Percentiles rank a stretch among this genome's conserved stretches.
These are phyloP conservation scores for Hemisphaericaspora xylofermentans DNA, from an alignment of 1,139 yeast genomes.

Conservation along the genomic window DNA sequence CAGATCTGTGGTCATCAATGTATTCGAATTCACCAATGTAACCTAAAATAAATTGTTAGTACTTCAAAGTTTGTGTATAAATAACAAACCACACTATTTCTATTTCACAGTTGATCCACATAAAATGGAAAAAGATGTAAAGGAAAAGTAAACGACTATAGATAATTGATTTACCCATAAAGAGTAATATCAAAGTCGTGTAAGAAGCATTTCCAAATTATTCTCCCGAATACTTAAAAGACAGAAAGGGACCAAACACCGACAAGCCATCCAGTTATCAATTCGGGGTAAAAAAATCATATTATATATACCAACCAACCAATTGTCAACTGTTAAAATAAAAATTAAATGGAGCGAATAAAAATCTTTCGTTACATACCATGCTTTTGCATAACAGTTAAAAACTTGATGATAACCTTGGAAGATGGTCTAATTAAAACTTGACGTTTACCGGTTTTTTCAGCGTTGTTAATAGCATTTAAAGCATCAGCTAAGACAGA, in stretches of 20 bases:
- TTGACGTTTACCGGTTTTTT: conserved; percentile 99
- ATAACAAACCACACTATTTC: background rate
- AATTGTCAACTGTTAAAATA: too few species aligned
- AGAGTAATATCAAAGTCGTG: conserved; percentile 52
- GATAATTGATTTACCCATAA: conserved; percentile 22
- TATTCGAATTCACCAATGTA: conserved; percentile 99
- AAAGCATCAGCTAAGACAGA: conserved; percentile 99
- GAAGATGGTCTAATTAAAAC: conserved; percentile 98
- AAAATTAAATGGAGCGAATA: too few species aligned
- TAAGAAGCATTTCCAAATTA: conserved; percentile 74
- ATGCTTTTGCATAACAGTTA: conserved; percentile 97
- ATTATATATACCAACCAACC: background rate
- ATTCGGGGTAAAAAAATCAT: conserved; percentile 54
- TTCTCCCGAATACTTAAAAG: conserved; percentile 96
- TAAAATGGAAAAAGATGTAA: conserved; percentile 40
- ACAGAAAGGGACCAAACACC: conserved; percentile 90
- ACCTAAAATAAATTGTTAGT: conserved; percentile 30
- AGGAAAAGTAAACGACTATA: conserved; percentile 72
- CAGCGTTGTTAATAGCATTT: conserved; percentile 98
- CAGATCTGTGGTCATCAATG: conserved; percentile 99
- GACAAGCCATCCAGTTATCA: conserved; percentile 98
- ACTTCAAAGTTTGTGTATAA: background rate
- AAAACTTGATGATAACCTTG: conserved; percentile 94
- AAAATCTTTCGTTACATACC: too few species aligned
- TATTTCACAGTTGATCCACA: background rate